A percentile compares a stretch with the other conserved stretches of the same genome.
phyloP scores from a whole-genome alignment of 1,139 yeast genomes.

The Pichia sp. region DNA sequence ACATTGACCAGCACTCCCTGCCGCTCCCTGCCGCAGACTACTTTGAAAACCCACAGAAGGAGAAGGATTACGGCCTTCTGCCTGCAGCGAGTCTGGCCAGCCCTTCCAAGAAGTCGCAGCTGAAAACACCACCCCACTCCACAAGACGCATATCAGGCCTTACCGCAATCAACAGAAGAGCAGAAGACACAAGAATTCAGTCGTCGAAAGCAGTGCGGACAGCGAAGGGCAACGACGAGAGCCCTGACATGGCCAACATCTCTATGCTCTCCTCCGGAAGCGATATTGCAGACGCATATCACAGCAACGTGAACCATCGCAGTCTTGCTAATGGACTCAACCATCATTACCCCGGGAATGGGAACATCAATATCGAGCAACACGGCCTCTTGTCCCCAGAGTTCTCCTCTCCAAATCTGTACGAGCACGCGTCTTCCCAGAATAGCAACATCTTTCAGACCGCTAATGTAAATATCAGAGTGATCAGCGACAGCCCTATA shows the following conservation, averaged over 20 bases:
- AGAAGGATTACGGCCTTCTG: constrained; percentile 3
- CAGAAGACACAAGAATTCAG: neutral
- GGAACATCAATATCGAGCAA: neutral
- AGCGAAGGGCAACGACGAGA: neutral
- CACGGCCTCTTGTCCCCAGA: constrained; percentile 32
- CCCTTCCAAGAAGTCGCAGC: constrained; percentile 24
- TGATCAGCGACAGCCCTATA: constrained; percentile 12
- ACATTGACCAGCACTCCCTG: neutral
- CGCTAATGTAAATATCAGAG: constrained; percentile 8
- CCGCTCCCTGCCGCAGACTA: neutral
- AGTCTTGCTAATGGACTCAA: too few relatives aligned
- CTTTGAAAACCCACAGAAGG: neutral
- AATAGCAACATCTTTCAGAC: constrained; percentile 6
- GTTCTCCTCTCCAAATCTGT: constrained; percentile 32
- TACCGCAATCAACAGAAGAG: neutral
- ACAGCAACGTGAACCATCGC: neutral
- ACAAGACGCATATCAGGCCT: constrained; percentile 18
- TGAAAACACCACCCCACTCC: constrained; percentile 31
- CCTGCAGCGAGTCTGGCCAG: constrained; percentile 19
- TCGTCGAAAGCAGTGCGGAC: neutral
- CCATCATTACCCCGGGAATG: neutral
- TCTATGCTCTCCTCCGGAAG: neutral
- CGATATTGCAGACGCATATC: neutral
- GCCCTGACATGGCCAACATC: neutral
- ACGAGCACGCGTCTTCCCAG: constrained; percentile 4